Conservation (phyloP, 306 rosid species). For the Quercus alba region DNA sequence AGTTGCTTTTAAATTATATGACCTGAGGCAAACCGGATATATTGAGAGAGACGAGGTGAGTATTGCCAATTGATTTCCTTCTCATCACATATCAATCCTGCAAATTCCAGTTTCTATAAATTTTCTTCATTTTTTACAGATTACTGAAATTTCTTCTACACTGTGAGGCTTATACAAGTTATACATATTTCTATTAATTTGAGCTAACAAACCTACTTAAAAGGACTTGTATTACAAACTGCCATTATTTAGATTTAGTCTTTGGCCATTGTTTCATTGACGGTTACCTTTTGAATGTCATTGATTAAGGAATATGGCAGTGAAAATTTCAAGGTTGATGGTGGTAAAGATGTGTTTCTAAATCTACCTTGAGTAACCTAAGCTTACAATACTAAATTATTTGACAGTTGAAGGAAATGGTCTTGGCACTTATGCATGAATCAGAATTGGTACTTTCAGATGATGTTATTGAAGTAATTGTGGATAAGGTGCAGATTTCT, state of each 20-base stretch:
- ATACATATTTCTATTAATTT: background rate
- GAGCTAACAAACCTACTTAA: background rate
- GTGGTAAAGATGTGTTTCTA: background rate
- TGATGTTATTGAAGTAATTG: constrained; percentile 68
- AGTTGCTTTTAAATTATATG: constrained; percentile 87
- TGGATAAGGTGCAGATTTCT: constrained; percentile 59
- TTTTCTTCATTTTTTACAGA: background rate
- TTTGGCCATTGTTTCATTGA: background rate
- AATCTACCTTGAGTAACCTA: background rate
- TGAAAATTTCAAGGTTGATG: background rate
- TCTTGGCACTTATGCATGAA: constrained; percentile 73
- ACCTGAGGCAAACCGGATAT: constrained; percentile 75
- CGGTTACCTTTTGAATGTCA: background rate
- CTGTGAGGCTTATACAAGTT: background rate
- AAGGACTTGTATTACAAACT: background rate
- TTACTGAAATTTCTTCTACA: background rate
- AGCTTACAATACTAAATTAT: constrained; percentile 10
- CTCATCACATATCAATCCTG: background rate
- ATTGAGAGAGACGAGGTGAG: constrained; percentile 83
- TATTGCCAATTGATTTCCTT: background rate
- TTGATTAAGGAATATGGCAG: background rate
- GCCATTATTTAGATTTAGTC: background rate
- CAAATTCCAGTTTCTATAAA: background rate
- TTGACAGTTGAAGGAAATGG: constrained; percentile 87
- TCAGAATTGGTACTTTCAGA: constrained; percentile 78